Percentiles rank a stretch among this genome's conserved stretches.
Conservation (phyloP, 768 basidiomycete genomes). For the Mrakia hoshinonis region DNA sequence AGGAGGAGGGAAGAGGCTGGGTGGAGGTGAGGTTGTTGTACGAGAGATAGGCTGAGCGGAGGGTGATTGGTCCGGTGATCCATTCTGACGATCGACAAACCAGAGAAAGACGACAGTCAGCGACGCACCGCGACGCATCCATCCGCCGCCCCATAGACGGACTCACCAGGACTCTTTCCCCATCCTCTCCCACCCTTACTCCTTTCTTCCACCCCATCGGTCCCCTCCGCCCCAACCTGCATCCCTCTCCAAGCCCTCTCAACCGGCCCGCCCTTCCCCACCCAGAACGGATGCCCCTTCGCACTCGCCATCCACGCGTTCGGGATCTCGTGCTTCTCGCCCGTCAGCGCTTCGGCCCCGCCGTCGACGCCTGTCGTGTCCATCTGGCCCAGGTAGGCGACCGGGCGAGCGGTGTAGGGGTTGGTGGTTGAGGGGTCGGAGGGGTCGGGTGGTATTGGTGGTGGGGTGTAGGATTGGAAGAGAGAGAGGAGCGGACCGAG, state of each 20-base stretch:
- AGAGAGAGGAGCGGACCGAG: neutral
- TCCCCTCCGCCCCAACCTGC: neutral
- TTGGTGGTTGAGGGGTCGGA: constrained; percentile 1
- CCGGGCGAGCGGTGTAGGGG: neutral
- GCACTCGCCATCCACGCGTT: constrained; percentile 32
- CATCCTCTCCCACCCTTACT: neutral
- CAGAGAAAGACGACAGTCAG: neutral
- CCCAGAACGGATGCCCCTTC: constrained; percentile 31
- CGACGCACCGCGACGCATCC: neutral
- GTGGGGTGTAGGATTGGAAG: constrained; percentile 20
- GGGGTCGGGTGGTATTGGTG: neutral
- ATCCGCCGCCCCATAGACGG: neutral
- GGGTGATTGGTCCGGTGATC: constrained; percentile 30
- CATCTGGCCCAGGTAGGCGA: neutral
- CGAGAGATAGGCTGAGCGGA: constrained; percentile 11
- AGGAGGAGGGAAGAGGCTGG: neutral
- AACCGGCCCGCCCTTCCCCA: constrained; percentile 17
- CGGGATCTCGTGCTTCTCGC: constrained; percentile 29
- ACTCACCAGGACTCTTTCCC: constrained; percentile 3
- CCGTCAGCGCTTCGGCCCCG: constrained; percentile 8
- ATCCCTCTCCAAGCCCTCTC: constrained; percentile 16
- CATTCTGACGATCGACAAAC: constrained; percentile 8
- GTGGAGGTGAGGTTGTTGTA: constrained; percentile 5
- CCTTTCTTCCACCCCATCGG: neutral
- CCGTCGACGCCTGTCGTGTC: constrained; percentile 26